Evolutionary conservation across 2,329 filamentous ascomycete genomes (phyloP).

Genomic region (Pseudogymnoascus sp.): DNA sequence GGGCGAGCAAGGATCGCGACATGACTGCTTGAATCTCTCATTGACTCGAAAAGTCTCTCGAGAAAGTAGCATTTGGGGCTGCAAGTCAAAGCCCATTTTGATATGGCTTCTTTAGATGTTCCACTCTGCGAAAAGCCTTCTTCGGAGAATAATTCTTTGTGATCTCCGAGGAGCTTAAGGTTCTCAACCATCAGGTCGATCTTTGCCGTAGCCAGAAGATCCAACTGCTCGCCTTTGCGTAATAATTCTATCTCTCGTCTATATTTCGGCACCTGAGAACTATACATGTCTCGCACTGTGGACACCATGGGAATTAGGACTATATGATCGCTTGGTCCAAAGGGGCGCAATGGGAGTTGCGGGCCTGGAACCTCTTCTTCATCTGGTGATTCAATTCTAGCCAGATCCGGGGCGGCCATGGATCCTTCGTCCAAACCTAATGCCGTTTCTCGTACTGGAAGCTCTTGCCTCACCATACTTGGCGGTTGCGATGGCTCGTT

Average conservation of each 20-base stretch:
- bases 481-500: conserved; percentile 11
- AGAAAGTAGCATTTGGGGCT: conserved; percentile 55
- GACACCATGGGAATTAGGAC: conserved; percentile 50
- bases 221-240: conserved; percentile 37
- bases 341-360: conserved; percentile 17
- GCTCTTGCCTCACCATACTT: conserved; percentile 4
- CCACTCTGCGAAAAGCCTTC: conserved; percentile 31
- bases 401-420: not conserved
- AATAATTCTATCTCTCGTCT: conserved; percentile 39
- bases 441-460: conserved; percentile 13
- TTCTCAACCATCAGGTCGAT: conserved; percentile 44
- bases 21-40: conserved; percentile 36
- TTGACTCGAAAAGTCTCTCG: conserved; percentile 41
- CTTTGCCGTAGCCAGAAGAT: conserved; percentile 32
- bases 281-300: conserved; percentile 43
- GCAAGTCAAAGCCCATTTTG: conserved; percentile 44
- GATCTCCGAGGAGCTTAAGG: conserved; percentile 48
- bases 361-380: conserved; percentile 9
- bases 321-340: conserved; percentile 35
- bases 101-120: conserved; percentile 34
- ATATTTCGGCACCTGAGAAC: conserved; percentile 38
- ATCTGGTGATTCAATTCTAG: conserved; percentile 7
- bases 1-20: conserved; percentile 46
- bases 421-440: not conserved
- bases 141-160: conserved; percentile 44